Percentiles rank a stretch among this genome's conserved stretches.
Conservation (phyloP, 495 filamentous ascomycete species). For the Daldinia decipiens region DNA sequence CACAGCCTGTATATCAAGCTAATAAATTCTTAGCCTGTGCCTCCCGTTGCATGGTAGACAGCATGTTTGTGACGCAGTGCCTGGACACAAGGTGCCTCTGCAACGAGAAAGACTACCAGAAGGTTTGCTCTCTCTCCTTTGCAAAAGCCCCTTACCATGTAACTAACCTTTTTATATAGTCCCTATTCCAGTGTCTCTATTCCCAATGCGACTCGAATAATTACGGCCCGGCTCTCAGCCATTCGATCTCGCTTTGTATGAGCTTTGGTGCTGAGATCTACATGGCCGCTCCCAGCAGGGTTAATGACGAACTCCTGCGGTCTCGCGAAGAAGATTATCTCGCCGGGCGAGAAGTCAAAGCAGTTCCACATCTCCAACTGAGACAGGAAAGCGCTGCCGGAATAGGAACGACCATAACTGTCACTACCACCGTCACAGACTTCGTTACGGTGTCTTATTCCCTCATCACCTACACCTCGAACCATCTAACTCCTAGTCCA, state of each 20-base stretch:
- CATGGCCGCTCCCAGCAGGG: slow-evolving; percentile 43
- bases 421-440: slow-evolving; percentile 39
- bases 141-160: background rate
- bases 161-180: slow-evolving; percentile 22
- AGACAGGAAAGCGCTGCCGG: slow-evolving; percentile 40
- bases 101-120: slow-evolving; percentile 46
- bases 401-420: slow-evolving; percentile 22
- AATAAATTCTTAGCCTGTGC: slow-evolving; percentile 33
- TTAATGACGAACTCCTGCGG: slow-evolving; percentile 46
- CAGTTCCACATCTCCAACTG: slow-evolving; percentile 43
- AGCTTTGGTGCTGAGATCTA: slow-evolving; percentile 46
- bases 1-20: background rate
- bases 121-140: slow-evolving; percentile 12
- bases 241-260: slow-evolving; percentile 44
- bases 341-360: slow-evolving; percentile 45
- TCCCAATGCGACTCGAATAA: slow-evolving; percentile 46
- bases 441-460: slow-evolving; percentile 38
- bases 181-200: slow-evolving; percentile 47
- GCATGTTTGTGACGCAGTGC: slow-evolving; percentile 49
- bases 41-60: slow-evolving; percentile 45
- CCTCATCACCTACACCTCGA: slow-evolving; percentile 18
- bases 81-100: slow-evolving; percentile 46
- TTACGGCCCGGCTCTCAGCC: slow-evolving; percentile 44
- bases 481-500: slow-evolving; percentile 10
- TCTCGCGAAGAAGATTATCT: slow-evolving; percentile 51